Base-by-base conservation (phyloP, 345 rosid species). In the Geranium rotundifolium region DNA sequence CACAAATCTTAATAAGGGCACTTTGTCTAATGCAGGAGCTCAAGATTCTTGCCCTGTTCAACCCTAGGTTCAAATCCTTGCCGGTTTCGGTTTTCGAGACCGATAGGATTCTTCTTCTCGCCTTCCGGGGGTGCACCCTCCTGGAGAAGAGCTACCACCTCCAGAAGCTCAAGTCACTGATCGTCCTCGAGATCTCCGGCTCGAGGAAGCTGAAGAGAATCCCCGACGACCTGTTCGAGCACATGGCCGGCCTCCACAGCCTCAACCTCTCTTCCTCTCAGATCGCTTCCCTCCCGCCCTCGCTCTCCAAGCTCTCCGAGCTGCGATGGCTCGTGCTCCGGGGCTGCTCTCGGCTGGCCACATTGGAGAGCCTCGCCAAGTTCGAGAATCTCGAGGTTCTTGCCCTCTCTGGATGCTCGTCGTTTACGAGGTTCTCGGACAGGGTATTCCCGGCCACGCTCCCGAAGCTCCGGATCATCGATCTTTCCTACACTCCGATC, bases 131-230 rank as follows among this genome's bases (percentile, higher is more conserved):
- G 50, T 82, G 83, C 70, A 75, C 77, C 61, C 65, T 67, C n/a
- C 17, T 82, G 29, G 39, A 54, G 1, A 49, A 55, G 9, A 60
- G 80, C 4, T 17, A 64, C 6, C 34, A 29, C 15, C 62, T 82
- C n/a, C 12, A 17, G 61, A 8, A 20, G 19, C 81, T 81, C 37
- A n/a, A 16, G 23, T 17, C 3, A 0, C 76, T 84, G 58, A 46
- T 65, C 20, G 80, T 64, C 74, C 85, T 86, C 4, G 89, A 86
- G 79, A 75, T 86, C 55, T 80, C 89, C 17, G 87, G 76, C 14
- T 75, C 85, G n/a, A 70, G 72, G 30, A 67, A 72, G 71, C 27
- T 78, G 63, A 19, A 56, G 67, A 4, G 20, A 56, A 77, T 84
- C 17, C 9, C 69, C 5, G 71, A 65, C 0, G 31, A 59, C 0